phyloP scores from a whole-genome alignment of 2,329 filamentous ascomycete species.

The Hypoxylon sp. region DNA sequence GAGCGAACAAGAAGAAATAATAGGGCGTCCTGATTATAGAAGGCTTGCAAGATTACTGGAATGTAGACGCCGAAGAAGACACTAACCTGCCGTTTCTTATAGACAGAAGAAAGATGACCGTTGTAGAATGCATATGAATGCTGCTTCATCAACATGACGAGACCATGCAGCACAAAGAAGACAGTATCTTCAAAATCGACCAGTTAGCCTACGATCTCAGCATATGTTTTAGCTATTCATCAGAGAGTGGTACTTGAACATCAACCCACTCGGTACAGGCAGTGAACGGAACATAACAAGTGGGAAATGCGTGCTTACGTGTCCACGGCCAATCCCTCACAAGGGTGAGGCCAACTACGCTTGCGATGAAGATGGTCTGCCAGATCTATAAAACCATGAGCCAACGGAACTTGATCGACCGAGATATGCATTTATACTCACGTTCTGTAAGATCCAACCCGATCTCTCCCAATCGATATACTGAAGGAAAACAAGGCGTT shows the following conservation, averaged over 20 bases:
- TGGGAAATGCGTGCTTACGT: slow-evolving; percentile 51
- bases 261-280: not conserved
- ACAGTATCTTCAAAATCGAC: slow-evolving; percentile 38
- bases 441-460: slow-evolving; percentile 81
- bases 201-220: slow-evolving; percentile 6
- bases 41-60: not conserved
- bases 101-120: slow-evolving; percentile 74
- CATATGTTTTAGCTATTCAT: not conserved
- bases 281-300: not conserved
- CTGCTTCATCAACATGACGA: slow-evolving; percentile 87
- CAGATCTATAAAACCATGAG: slow-evolving; percentile 63
- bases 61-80: not conserved
- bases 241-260: not conserved
- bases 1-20: not conserved
- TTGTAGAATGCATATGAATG: slow-evolving; percentile 86
- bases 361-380: slow-evolving; percentile 74
- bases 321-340: slow-evolving; percentile 86
- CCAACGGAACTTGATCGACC: not conserved
- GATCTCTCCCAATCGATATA: slow-evolving; percentile 74
- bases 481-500: slow-evolving; percentile 69
- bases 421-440: slow-evolving; percentile 50
- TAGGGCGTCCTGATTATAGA: not conserved
- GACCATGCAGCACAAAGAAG: slow-evolving; percentile 77
- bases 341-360: slow-evolving; percentile 74
- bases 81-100: slow-evolving; percentile 59